Base-by-base conservation (phyloP, 441 rosid genomes). In the Aquilaria agallochum region DNA sequence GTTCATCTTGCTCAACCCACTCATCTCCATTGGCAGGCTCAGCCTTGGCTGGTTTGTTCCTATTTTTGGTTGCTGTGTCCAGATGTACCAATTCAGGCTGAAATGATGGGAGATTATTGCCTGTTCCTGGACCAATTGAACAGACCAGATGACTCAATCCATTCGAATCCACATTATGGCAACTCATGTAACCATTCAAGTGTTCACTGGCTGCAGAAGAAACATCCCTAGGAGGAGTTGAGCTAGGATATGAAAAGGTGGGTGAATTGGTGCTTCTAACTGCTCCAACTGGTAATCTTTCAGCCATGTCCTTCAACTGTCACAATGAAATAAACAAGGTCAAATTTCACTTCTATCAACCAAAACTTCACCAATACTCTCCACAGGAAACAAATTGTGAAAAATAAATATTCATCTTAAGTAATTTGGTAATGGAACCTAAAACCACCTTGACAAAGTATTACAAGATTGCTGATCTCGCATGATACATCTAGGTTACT, bases 1-100 rank as follows among this genome's bases (percentile, higher is more conserved):
- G 77, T 75, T 83, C 85, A 64, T 80, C 88, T 73, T 83, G 88
- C 68, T 79, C 85, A 55, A 83, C 84, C 85, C 88, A 79, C 70
- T 83, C 84, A 47, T 67, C 71, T 5, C 74, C 87, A 51, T 71
- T 57, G 30, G 65, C 51, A 44, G 75, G 70, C 64, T 82, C 87
- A 31, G 58, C 63, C 77, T 79, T 79, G 14, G 69, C 66, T 45
- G 63, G 60, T 69, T 68, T 73, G 67, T n/a, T 72, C 59, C 70
- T 69, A 49, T 66, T 77, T 49, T 62, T 77, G 42, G 63, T 63
- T 36, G 76, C 58, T 59, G 73, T 76, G 57, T 82, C 87, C 20
- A 55, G 59, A 71, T 68, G 71, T 32, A 56, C 60, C 11, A 31
- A 72, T 54, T 74, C 79, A 52, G 56, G 49, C 49, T 64, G 77